Evolutionary conservation across 1,139 yeast genomes (phyloP).

Genomic region (Meyerozyma athensensis): DNA sequence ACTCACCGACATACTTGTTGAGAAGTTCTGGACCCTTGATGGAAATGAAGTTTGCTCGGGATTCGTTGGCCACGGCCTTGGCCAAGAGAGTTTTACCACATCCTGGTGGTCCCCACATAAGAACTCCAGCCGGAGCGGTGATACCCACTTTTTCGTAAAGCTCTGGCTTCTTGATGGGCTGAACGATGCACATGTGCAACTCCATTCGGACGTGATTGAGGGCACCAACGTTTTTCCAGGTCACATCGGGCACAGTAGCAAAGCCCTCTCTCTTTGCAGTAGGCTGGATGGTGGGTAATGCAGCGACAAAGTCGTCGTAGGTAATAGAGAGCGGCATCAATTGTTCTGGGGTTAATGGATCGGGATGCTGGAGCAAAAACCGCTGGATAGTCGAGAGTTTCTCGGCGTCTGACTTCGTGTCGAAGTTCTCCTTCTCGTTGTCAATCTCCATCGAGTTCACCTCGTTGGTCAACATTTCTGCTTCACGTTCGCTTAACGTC

Average conservation of each 20-base stretch:
- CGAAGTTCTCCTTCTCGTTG: conserved; percentile 19
- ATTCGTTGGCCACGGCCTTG: conserved; percentile 96
- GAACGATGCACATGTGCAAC: conserved; percentile 94
- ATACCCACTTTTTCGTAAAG: conserved; percentile 87
- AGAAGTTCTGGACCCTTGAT: conserved; percentile 93
- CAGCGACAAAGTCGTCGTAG: conserved; percentile 74
- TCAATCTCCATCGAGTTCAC: conserved; percentile 25
- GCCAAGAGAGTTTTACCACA: conserved; percentile 96
- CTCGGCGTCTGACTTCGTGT: conserved; percentile 31
- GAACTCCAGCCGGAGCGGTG: conserved; percentile 93
- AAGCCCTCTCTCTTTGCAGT: conserved; percentile 98
- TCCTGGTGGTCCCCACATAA: conserved; percentile 99
- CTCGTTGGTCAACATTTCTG: conserved; percentile 16
- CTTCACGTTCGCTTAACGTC: conserved; percentile 33
- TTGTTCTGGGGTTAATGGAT: conserved; percentile 71
- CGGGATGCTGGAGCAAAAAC: conserved; percentile 71
- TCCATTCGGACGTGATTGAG: conserved; percentile 75
- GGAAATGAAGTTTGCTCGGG: conserved; percentile 91
- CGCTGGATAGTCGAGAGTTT: conserved; percentile 64
- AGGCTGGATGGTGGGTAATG: conserved; percentile 92
- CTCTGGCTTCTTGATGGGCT: conserved; percentile 92
- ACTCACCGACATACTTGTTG: conserved; percentile 94
- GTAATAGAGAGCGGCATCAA: conserved; percentile 69
- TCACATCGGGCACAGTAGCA: conserved; percentile 97
- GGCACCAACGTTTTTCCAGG: conserved; percentile 96